Conservation (phyloP, 2,329 filamentous ascomycete species). For the Arthrobotrys pseudoclavata region DNA sequence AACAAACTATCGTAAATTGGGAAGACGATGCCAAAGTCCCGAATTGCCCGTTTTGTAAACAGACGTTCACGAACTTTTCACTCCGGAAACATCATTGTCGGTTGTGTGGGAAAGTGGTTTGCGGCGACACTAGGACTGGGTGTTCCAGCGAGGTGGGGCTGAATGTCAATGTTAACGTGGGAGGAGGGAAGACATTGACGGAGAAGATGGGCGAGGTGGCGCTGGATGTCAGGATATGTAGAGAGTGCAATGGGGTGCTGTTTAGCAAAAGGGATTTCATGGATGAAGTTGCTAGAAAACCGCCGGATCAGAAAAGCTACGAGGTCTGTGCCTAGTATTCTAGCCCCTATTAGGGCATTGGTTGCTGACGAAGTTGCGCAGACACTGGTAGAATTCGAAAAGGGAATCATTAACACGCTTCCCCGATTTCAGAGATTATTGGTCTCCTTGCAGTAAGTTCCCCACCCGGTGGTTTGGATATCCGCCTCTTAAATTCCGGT, state of each 20-base stretch:
- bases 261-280: slow-evolving; percentile 83
- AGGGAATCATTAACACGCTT: slow-evolving; percentile 83
- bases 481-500: not conserved
- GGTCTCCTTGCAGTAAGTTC: slow-evolving; percentile 73
- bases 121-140: slow-evolving; percentile 83
- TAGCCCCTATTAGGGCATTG: not conserved
- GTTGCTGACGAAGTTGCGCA: slow-evolving; percentile 63
- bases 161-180: slow-evolving; percentile 75
- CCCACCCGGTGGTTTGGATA: not conserved
- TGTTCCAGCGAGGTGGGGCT: slow-evolving; percentile 89
- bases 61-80: slow-evolving; percentile 93
- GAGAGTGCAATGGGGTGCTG: slow-evolving; percentile 81
- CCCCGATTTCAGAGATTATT: slow-evolving; percentile 87
- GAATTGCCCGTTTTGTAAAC: slow-evolving; percentile 93
- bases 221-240: slow-evolving; percentile 90
- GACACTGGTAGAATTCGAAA: slow-evolving; percentile 87
- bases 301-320: slow-evolving; percentile 83
- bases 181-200: slow-evolving; percentile 65
- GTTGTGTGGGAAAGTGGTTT: slow-evolving; percentile 92
- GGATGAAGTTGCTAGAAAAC: slow-evolving; percentile 76
- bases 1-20: slow-evolving; percentile 95
- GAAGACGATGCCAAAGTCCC: slow-evolving; percentile 86
- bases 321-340: slow-evolving; percentile 64
- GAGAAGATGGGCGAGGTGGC: slow-evolving; percentile 74
- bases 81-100: slow-evolving; percentile 95